Conservation (phyloP, 1,284 basidiomycete species). For the Trichosporon sp. region DNA sequence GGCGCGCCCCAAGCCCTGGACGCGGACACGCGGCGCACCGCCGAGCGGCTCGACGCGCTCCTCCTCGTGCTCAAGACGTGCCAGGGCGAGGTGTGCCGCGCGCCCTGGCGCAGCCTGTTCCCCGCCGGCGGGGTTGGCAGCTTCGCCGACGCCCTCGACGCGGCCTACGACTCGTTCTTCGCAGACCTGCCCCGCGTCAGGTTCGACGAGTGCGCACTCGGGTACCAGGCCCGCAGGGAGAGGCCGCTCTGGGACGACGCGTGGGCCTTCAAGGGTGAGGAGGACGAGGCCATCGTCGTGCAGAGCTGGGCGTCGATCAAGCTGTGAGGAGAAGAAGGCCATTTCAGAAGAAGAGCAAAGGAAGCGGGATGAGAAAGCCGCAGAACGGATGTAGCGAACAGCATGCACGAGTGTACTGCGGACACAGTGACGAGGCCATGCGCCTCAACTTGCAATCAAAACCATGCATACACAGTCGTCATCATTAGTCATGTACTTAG, state of each 20-base stretch:
- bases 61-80: slow-evolving; percentile 42
- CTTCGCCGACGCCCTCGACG: slow-evolving; percentile 23
- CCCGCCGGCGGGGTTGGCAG: slow-evolving; percentile 19
- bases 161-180: slow-evolving; percentile 32
- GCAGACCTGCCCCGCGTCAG: slow-evolving; percentile 29
- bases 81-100: slow-evolving; percentile 29
- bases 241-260: slow-evolving; percentile 25
- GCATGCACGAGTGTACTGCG: too few relatives aligned
- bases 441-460: too few relatives aligned
- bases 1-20: not conserved
- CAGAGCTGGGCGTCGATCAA: too few relatives aligned
- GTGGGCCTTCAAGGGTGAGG: not conserved
- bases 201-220: slow-evolving; percentile 28
- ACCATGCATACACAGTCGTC: slow-evolving; percentile 1
- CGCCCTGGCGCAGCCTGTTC: slow-evolving; percentile 32
- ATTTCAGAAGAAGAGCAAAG: not conserved
- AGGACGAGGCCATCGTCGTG: not conserved
- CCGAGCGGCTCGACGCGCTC: slow-evolving; percentile 36
- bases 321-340: not conserved
- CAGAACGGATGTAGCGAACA: too few relatives aligned
- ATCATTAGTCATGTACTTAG: not conserved
- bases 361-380: not conserved
- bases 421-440: too few relatives aligned
- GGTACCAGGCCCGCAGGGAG: slow-evolving; percentile 27
- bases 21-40: not conserved